Evolutionary conservation across 75 land plant genomes (phyloP).

Genomic region (Sequoia sempervirens): DNA sequence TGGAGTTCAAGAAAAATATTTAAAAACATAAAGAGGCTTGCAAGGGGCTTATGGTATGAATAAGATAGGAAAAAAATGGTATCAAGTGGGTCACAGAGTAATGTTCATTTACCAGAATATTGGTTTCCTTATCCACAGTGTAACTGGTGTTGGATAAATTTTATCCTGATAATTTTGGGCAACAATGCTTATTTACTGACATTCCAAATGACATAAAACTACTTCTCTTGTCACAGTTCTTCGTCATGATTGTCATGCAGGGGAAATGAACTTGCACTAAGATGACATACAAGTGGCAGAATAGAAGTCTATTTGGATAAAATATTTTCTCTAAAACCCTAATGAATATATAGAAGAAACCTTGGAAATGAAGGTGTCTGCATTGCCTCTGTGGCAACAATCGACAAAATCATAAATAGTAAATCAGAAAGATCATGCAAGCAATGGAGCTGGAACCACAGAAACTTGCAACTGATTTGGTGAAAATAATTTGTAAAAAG

Average conservation of each 20-base stretch:
- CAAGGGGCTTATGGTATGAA: background rate
- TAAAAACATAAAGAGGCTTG: background rate
- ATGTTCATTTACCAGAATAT: background rate
- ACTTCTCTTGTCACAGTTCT: background rate
- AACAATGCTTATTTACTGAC: background rate
- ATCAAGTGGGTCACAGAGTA: background rate
- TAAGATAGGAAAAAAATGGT: background rate
- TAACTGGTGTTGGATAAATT: background rate
- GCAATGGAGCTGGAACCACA: background rate
- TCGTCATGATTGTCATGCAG: background rate
- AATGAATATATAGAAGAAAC: background rate
- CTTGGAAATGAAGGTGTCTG: background rate
- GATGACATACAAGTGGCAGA: background rate
- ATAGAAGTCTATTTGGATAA: background rate
- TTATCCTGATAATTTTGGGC: background rate
- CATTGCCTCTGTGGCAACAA: background rate
- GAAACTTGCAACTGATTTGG: background rate
- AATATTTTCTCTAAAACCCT: background rate
- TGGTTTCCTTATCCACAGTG: slow-evolving; percentile 7
- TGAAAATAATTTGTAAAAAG: background rate
- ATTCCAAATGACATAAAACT: background rate
- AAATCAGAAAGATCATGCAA: background rate
- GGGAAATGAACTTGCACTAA: background rate
- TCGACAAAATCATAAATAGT: background rate
- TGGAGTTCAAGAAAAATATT: background rate